Base-by-base conservation (phyloP, 352 stramenopile species). In the Globisporangium viniferum region DNA sequence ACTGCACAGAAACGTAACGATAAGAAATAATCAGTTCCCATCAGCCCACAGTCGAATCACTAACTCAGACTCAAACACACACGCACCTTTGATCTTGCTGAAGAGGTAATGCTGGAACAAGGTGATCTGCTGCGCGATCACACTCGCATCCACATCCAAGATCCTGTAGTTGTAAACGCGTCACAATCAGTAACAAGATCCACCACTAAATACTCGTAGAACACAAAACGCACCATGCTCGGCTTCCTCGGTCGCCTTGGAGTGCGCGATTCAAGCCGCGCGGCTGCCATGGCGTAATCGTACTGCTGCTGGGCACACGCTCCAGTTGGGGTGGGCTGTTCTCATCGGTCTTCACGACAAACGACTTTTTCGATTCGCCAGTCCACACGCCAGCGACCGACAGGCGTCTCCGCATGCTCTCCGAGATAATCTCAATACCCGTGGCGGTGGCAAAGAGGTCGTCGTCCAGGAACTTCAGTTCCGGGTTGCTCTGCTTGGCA, bases 51-150 rank as follows among this genome's bases (percentile, higher is more conserved):
- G 10, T 12, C 5, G 31, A 33, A 33, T 33, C 27, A 35, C 39
- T 22, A 49, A 2, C 65, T 2, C 31, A 33, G 8, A 46, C 29
- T 29, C 15, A 63, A 6, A 57, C 15, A 29, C 24, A 33, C 29
- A 54, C 53, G 31, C 70, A 91, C 86, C 83, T 86, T 90, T 90
- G 59, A 96, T 93, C 44, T 93, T 90, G 70, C 88, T 94, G 71
- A 95, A 93, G 24, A 96, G 74, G 64, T 92, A 96, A 67, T 96
- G 89, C 62, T 96, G 85, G 64, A 96, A 85, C 58, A 93, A 54
- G 2, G 89, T 95, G 65, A 96, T 91, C 70, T 96, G 89, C 36
- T 94, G 84, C 1, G 89, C 86, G 44, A 96, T 83, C 1, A 91
- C 78, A 59, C 82, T 90, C 15, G 84, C 79, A 55, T 96, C 82